phyloP scores from a whole-genome alignment of 805 yeast species.

The Candida incommunis region DNA sequence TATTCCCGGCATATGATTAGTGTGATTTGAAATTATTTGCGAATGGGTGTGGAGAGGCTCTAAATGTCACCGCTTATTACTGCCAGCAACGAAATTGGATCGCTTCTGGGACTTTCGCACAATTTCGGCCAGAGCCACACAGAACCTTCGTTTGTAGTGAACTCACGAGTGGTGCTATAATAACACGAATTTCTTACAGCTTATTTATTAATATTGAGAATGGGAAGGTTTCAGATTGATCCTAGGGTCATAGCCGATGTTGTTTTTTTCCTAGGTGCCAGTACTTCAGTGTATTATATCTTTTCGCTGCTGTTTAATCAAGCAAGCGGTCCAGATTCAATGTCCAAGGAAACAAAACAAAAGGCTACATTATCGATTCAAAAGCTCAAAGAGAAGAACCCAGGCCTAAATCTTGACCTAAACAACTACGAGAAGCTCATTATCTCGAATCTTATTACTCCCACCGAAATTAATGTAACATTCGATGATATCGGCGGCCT shows the following conservation, averaged over 20 bases:
- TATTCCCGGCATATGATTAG: too few relatives aligned
- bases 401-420: constrained; percentile 38
- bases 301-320: constrained; percentile 30
- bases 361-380: constrained; percentile 44
- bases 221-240: constrained; percentile 8
- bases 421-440: constrained; percentile 69
- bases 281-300: constrained; percentile 55
- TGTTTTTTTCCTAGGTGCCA: constrained; percentile 44
- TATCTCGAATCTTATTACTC: constrained; percentile 64
- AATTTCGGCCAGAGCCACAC: too few relatives aligned
- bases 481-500: constrained; percentile 87
- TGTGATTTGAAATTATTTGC: too few relatives aligned
- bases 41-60: too few relatives aligned
- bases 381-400: constrained; percentile 43
- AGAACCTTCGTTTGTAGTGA: too few relatives aligned
- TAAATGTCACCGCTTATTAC: too few relatives aligned
- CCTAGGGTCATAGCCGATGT: constrained; percentile 26
- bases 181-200: too few relatives aligned
- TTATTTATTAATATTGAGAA: too few relatives aligned
- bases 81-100: too few relatives aligned
- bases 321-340: constrained; percentile 29
- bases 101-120: too few relatives aligned
- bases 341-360: constrained; percentile 45
- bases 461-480: constrained; percentile 63
- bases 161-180: too few relatives aligned